Evolutionary conservation across 495 filamentous ascomycete genomes (phyloP).

Genomic region (Neurospora sp.): DNA sequence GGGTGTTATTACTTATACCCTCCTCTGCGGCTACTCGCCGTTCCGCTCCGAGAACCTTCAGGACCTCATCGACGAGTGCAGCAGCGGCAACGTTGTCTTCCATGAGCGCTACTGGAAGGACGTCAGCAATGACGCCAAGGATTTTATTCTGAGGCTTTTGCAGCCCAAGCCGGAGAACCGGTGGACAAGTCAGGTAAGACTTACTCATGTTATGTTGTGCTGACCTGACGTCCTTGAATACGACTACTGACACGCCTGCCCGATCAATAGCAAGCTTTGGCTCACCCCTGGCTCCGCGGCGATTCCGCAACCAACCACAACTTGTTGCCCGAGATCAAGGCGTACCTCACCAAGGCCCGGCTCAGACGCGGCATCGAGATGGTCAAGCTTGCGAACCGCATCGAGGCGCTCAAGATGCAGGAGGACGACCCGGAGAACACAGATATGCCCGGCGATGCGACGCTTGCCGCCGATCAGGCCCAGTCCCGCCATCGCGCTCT

Average conservation of each 20-base stretch:
- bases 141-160: constrained; percentile 78
- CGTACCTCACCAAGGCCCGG: constrained; percentile 83
- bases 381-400: constrained; percentile 93
- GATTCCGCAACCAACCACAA: constrained; percentile 88
- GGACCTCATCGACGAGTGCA: constrained; percentile 94
- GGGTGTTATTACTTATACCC: constrained; percentile 96
- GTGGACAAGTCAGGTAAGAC: constrained; percentile 61
- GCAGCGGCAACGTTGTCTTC: constrained; percentile 81
- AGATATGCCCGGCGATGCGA: constrained; percentile 51
- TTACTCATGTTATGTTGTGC: neutral
- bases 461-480: constrained; percentile 54
- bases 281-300: constrained; percentile 85
- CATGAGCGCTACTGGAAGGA: constrained; percentile 98
- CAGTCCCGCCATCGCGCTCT: constrained; percentile 23
- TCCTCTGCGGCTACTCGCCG: constrained; percentile 98
- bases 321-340: constrained; percentile 91
- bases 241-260: neutral
- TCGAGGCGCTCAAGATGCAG: constrained; percentile 92
- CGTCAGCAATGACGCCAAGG: constrained; percentile 90
- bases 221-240: constrained; percentile 4
- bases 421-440: constrained; percentile 70
- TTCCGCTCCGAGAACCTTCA: constrained; percentile 91
- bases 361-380: constrained; percentile 92
- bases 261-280: constrained; percentile 54
- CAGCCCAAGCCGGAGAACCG: constrained; percentile 70